phyloP scores from a whole-genome alignment of 768 basidiomycete genomes.

The Podaxis sp. region DNA sequence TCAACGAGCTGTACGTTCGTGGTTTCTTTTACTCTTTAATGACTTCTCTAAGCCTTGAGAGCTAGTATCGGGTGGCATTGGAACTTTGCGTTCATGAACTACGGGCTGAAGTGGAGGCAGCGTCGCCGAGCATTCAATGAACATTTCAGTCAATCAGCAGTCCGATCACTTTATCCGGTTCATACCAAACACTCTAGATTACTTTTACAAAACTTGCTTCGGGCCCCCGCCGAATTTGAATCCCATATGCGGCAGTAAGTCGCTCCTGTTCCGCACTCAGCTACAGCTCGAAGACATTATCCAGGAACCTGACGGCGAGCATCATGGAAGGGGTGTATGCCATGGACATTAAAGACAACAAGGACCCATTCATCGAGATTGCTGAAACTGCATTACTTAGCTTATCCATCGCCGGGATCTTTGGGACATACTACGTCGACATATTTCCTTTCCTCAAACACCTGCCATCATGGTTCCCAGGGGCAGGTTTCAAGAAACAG shows the following conservation, averaged over 20 bases:
- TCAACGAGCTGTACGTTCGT: background rate
- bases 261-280: background rate
- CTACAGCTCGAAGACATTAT: background rate
- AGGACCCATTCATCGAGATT: background rate
- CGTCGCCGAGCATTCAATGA: constrained; percentile 6
- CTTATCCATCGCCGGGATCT: background rate
- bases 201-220: background rate
- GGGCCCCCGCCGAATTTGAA: background rate
- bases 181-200: background rate
- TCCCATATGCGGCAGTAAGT: background rate
- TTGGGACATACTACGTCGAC: constrained; percentile 6
- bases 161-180: constrained; percentile 39
- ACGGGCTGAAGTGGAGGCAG: constrained; percentile 7
- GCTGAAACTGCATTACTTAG: background rate
- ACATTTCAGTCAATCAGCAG: constrained; percentile 15
- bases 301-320: background rate
- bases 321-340: background rate
- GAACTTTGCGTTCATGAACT: background rate
- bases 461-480: constrained; percentile 19
- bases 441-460: constrained; percentile 14
- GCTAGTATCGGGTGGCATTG: background rate
- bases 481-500: constrained; percentile 15
- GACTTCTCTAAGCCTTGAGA: background rate
- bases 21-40: background rate
- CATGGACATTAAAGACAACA: background rate